Percentiles rank a stretch among this genome's conserved stretches.
Evolutionary conservation across 164 flowering plant genomes (phyloP).

Genomic region (Vitis vinifera): DNA sequence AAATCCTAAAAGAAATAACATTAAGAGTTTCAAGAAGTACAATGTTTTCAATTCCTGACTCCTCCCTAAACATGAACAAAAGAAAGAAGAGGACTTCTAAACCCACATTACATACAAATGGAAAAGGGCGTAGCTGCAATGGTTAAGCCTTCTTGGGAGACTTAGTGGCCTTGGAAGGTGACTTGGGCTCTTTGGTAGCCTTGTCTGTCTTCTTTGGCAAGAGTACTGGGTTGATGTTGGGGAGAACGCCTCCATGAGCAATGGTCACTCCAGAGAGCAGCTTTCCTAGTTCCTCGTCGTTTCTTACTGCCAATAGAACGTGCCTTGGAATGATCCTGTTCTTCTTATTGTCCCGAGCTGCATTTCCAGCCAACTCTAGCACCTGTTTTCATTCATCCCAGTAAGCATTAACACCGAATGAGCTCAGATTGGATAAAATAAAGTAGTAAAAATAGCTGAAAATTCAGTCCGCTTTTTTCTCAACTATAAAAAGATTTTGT

Average conservation of each 20-base stretch:
- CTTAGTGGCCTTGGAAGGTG: constrained; percentile 42
- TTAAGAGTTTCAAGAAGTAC: no score
- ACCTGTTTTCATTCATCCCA: constrained; percentile 24
- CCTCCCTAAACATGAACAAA: neutral
- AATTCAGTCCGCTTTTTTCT: no score
- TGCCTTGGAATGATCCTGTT: constrained; percentile 64
- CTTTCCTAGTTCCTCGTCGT: constrained; percentile 51
- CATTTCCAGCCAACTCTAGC: constrained; percentile 73
- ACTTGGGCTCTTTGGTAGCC: constrained; percentile 38
- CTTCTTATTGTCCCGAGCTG: constrained; percentile 75
- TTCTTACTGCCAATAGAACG: constrained; percentile 51
- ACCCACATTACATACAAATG: constrained; percentile 6
- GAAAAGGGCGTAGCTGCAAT: neutral
- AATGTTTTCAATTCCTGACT: no score
- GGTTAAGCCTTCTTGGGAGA: constrained; percentile 44
- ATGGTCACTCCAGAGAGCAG: constrained; percentile 42
- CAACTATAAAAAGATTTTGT: no score
- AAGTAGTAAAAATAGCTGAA: no score
- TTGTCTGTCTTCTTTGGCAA: constrained; percentile 45
- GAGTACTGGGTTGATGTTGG: constrained; percentile 48
- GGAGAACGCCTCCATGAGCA: constrained; percentile 49
- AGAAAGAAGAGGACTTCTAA: neutral
- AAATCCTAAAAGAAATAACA: no score
- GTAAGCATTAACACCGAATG: no score
- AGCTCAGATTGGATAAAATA: no score